A percentile compares a stretch with the other conserved stretches of the same genome.
These are phyloP conservation scores for Nymphaea thermarum DNA, from an alignment of 164 flowering plant genomes.

Conservation along the genomic window DNA sequence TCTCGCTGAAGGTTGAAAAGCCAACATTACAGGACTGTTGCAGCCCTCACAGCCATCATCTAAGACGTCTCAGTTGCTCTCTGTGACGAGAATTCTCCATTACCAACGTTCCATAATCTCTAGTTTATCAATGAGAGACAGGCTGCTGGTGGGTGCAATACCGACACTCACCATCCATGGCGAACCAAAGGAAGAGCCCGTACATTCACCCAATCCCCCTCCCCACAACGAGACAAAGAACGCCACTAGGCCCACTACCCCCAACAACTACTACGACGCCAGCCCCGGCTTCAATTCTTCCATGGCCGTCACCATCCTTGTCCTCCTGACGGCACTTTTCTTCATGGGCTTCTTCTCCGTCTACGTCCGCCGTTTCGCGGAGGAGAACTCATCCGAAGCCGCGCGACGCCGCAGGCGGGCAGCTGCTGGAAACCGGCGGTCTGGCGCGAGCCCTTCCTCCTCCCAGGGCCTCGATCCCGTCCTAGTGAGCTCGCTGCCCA, in stretches of 20 bases:
- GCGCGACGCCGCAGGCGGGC: slow-evolving; percentile 6
- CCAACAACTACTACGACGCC: neutral
- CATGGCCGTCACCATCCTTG: slow-evolving; percentile 40
- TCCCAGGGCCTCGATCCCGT: slow-evolving; percentile 9
- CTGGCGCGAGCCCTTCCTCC: neutral
- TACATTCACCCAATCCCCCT: neutral
- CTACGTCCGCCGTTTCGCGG: slow-evolving; percentile 40
- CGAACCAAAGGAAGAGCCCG: neutral
- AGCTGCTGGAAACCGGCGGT: slow-evolving; percentile 12
- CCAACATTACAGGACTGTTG: too few relatives aligned
- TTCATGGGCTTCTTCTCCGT: slow-evolving; percentile 68
- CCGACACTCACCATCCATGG: neutral
- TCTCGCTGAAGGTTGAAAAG: too few relatives aligned
- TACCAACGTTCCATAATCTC: neutral
- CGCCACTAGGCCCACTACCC: neutral
- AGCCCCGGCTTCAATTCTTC: slow-evolving; percentile 29
- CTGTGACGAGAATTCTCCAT: neutral
- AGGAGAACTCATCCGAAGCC: slow-evolving; percentile 2
- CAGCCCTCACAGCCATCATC: neutral
- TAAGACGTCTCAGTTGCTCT: neutral
- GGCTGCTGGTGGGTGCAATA: neutral
- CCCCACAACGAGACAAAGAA: neutral
- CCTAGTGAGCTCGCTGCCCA: slow-evolving; percentile 30
- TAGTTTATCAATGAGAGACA: neutral
- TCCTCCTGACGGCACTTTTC: slow-evolving; percentile 48